Conservation (phyloP, 2,329 filamentous ascomycete genomes). For the Colletotrichum nymphaeae region DNA sequence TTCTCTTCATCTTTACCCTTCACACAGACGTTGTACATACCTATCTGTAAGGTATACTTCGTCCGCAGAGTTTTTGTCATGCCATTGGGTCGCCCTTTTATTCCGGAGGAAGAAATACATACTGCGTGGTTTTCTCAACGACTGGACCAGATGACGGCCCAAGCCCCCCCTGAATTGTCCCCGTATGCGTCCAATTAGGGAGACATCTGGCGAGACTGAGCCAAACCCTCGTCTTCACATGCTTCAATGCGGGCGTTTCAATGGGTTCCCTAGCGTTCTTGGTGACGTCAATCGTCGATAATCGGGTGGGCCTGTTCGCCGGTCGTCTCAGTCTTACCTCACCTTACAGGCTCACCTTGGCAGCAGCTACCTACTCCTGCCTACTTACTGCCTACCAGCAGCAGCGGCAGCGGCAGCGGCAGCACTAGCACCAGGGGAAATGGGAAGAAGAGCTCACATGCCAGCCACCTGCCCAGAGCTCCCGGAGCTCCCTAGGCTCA, state of each 20-base stretch:
- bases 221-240: conserved; percentile 29
- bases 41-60: too few species aligned
- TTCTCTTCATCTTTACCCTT: background rate
- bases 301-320: conserved; percentile 27
- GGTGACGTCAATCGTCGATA: conserved; percentile 26
- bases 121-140: background rate
- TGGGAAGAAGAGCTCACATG: conserved; percentile 17
- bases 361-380: too few species aligned
- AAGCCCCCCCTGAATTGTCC: background rate
- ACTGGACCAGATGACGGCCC: background rate
- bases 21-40: background rate
- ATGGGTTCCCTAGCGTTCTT: conserved; percentile 25
- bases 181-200: background rate
- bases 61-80: background rate
- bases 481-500: conserved; percentile 26
- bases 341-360: background rate
- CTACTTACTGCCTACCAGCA: background rate
- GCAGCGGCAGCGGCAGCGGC: background rate
- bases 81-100: background rate
- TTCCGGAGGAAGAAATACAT: background rate
- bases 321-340: conserved; percentile 6
- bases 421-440: background rate
- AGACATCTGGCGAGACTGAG: background rate
- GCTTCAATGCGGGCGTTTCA: conserved; percentile 29
- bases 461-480: conserved; percentile 28